Evolutionary conservation across 768 basidiomycete genomes (phyloP).

Genomic region (Dentipellis fragilis): DNA sequence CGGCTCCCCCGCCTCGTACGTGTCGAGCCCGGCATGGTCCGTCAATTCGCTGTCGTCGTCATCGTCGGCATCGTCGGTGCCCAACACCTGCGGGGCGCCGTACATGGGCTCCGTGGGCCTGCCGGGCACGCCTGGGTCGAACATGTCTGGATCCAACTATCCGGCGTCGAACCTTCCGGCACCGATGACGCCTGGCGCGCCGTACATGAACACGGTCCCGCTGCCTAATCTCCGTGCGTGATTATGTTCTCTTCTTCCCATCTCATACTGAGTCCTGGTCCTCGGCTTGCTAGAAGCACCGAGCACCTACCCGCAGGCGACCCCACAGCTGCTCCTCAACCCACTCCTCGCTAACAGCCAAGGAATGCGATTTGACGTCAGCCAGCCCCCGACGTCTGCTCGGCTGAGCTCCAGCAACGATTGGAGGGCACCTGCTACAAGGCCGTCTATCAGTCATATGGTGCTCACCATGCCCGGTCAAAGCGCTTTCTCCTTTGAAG

Average conservation of each 20-base stretch:
- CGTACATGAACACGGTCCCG: slow-evolving; percentile 10
- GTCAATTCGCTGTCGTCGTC: slow-evolving; percentile 10
- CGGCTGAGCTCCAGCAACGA: background rate
- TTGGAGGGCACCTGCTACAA: background rate
- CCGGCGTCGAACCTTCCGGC: background rate
- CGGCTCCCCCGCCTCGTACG: background rate
- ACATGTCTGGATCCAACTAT: slow-evolving; percentile 1
- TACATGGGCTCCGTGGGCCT: slow-evolving; percentile 8
- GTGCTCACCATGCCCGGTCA: slow-evolving; percentile 8
- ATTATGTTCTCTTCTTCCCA: background rate
- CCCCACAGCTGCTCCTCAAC: background rate
- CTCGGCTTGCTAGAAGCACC: background rate
- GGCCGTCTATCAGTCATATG: background rate
- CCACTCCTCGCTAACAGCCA: background rate
- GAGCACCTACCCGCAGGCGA: background rate
- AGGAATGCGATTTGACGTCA: background rate
- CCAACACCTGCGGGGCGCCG: slow-evolving; percentile 2
- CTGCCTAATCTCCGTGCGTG: slow-evolving; percentile 6
- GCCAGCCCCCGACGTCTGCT: background rate
- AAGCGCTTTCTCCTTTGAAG: slow-evolving; percentile 6
- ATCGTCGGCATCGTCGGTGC: background rate
- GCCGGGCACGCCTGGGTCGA: slow-evolving; percentile 7
- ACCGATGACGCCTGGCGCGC: slow-evolving; percentile 8
- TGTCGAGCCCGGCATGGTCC: slow-evolving; percentile 11
- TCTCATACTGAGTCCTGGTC: background rate